Evolutionary conservation across 2,329 filamentous ascomycete genomes (phyloP), one percentile per base, ranked within the genome.

Genomic region (Cytospora paraplurivora): DNA sequence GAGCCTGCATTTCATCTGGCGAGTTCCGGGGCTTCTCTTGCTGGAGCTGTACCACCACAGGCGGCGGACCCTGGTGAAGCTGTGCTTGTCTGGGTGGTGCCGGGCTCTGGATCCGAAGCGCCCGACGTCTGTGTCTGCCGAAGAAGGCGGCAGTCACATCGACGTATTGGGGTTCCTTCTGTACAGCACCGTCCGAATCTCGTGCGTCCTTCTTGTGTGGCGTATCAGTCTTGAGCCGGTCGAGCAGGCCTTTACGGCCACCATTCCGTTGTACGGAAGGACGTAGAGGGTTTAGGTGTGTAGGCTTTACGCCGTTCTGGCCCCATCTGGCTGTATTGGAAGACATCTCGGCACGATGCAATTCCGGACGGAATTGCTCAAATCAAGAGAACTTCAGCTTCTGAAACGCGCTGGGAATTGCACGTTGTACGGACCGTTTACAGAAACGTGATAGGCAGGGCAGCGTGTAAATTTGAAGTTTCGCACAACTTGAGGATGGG

Each of bases 141-240:
- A 66, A 66, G 62, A 66, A 66, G 1, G 57, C 62, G 11, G 59
- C 62, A 3, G 64, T 66, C 13, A 56, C 53, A 12, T 63, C 59
- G 17, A 59, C 13, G 5, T 32, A 38, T 21, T 7, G 21, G 17
- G 56, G 19, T 1, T 64, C 19, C 33, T 51, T 35, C 10, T 33
- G 41, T 19, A 19, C n/a, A 47, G n/a, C 8, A 47, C 21, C 27
- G 27, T 27, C n/a, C 21, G 44, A 19, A 4, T 47, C 7, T 10
- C 21, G 44, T 11, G 6, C 7, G 27, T 12, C 21, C 6, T 19
- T 7, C 11, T 19, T 15, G 13, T 27, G 38, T 7, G 47, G 19
- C 4, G 21, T 34, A 27, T 27, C 51, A 12, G 59, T 49, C 27
- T 50, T 61, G 41, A 61, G 59, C 17, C 59, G 59, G 19, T 55